phyloP scores from a whole-genome alignment of 2,329 filamentous ascomycete genomes.

The Talaromyces sp. region DNA sequence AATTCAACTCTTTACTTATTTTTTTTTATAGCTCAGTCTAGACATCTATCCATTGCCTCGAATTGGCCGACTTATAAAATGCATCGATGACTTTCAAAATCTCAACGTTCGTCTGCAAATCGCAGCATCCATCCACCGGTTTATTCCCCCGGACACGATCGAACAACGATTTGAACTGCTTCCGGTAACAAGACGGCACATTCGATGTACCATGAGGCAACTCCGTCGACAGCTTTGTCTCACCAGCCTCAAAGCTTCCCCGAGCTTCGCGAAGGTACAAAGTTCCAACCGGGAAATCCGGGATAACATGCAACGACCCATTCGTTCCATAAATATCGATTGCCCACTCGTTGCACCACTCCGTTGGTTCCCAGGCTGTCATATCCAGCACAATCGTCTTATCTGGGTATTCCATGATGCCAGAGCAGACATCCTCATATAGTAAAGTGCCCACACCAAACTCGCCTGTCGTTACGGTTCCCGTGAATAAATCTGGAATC shows the following conservation, averaged over 20 bases:
- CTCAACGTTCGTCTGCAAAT: slow-evolving; percentile 22
- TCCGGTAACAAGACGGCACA: slow-evolving; percentile 23
- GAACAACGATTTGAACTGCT: slow-evolving; percentile 23
- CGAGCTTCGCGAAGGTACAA: slow-evolving; percentile 21
- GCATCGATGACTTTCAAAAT: slow-evolving; percentile 24
- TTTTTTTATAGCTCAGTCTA: background rate
- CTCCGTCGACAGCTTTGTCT: slow-evolving; percentile 23
- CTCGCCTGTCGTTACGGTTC: slow-evolving; percentile 17
- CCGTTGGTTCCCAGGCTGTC: slow-evolving; percentile 25
- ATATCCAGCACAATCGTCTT: slow-evolving; percentile 24
- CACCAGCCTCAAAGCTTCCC: slow-evolving; percentile 22
- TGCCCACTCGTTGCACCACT: slow-evolving; percentile 26
- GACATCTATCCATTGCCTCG: slow-evolving; percentile 23
- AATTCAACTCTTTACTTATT: background rate
- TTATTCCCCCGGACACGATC: slow-evolving; percentile 19
- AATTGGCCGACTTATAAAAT: slow-evolving; percentile 24
- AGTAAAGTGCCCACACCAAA: slow-evolving; percentile 23
- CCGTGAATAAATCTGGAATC: slow-evolving; percentile 22
- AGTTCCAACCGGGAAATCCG: slow-evolving; percentile 23
- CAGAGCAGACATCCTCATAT: slow-evolving; percentile 24
- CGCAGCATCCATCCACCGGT: slow-evolving; percentile 20
- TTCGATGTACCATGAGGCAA: slow-evolving; percentile 23
- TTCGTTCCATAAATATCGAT: slow-evolving; percentile 25
- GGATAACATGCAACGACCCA: slow-evolving; percentile 23
- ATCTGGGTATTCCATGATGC: slow-evolving; percentile 24